phyloP scores from a whole-genome alignment of 2,329 filamentous ascomycete genomes.

The Diplodia mutila region DNA sequence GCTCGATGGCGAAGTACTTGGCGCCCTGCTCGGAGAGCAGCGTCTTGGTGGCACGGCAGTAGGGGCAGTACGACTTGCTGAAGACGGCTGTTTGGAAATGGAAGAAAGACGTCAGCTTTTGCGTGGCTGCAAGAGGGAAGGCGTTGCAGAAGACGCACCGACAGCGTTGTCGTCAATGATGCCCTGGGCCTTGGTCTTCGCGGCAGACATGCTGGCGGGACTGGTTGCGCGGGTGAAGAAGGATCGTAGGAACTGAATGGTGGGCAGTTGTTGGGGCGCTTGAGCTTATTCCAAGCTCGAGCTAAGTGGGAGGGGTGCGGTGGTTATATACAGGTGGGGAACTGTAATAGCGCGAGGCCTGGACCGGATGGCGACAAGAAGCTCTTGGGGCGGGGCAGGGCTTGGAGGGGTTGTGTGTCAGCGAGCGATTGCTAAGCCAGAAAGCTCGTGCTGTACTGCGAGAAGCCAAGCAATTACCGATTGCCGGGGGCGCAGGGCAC shows the following conservation, averaged over 20 bases:
- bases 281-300: background rate
- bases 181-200: constrained; percentile 78
- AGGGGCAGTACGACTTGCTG: constrained; percentile 95
- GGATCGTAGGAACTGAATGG: constrained; percentile 69
- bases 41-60: constrained; percentile 80
- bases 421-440: constrained; percentile 21
- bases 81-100: constrained; percentile 71
- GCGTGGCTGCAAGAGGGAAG: background rate
- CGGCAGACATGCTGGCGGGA: constrained; percentile 76
- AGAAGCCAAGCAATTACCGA: background rate
- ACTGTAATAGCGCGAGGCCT: constrained; percentile 17
- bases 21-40: constrained; percentile 71
- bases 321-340: constrained; percentile 6
- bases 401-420: background rate
- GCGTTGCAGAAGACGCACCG: constrained; percentile 57
- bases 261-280: constrained; percentile 39
- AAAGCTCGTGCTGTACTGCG: background rate
- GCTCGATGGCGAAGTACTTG: constrained; percentile 75
- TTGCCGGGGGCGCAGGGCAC: background rate
- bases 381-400: background rate
- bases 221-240: constrained; percentile 67
- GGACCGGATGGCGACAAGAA: constrained; percentile 18
- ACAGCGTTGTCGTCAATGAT: constrained; percentile 91
- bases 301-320: constrained; percentile 4
- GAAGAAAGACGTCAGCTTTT: background rate